Evolutionary conservation across 2,329 filamentous ascomycete genomes (phyloP).

Genomic region (Fusarium austroafricanum): DNA sequence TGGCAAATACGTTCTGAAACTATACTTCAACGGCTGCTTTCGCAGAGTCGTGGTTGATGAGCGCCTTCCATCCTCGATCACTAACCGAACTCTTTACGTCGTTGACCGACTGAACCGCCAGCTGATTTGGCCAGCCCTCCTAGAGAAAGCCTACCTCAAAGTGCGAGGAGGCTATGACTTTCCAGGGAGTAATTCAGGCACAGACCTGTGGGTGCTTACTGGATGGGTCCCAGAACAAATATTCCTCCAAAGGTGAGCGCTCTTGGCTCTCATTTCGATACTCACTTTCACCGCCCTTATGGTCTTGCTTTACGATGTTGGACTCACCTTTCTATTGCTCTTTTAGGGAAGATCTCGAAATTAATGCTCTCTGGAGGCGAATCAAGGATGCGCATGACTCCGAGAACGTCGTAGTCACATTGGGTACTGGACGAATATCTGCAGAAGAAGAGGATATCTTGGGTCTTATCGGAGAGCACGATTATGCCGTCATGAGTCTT

Average conservation of each 20-base stretch:
- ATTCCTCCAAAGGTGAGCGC: conserved; percentile 78
- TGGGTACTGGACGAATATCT: conserved; percentile 88
- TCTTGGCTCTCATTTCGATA: background rate
- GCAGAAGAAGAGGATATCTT: conserved; percentile 80
- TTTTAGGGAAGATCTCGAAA: conserved; percentile 78
- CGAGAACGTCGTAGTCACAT: conserved; percentile 86
- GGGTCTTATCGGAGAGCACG: conserved; percentile 89
- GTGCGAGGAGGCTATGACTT: conserved; percentile 97
- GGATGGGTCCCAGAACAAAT: conserved; percentile 98
- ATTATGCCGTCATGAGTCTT: conserved; percentile 91
- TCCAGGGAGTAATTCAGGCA: conserved; percentile 95
- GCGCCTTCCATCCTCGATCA: conserved; percentile 81
- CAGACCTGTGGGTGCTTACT: conserved; percentile 90
- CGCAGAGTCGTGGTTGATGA: conserved; percentile 91
- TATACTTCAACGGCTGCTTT: conserved; percentile 96
- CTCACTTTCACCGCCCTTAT: background rate
- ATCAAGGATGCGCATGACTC: conserved; percentile 79
- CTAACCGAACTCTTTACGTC: conserved; percentile 82
- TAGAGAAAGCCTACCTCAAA: conserved; percentile 98
- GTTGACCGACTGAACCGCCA: conserved; percentile 83
- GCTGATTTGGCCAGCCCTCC: conserved; percentile 89
- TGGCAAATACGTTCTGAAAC: conserved; percentile 90
- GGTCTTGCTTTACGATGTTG: background rate
- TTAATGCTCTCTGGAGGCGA: conserved; percentile 80
- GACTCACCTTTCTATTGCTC: conserved; percentile 15